Evolutionary conservation across 2,329 filamentous ascomycete genomes (phyloP), one percentile per base, ranked within the genome.

Genomic region (Magnaporthiopsis poae): DNA sequence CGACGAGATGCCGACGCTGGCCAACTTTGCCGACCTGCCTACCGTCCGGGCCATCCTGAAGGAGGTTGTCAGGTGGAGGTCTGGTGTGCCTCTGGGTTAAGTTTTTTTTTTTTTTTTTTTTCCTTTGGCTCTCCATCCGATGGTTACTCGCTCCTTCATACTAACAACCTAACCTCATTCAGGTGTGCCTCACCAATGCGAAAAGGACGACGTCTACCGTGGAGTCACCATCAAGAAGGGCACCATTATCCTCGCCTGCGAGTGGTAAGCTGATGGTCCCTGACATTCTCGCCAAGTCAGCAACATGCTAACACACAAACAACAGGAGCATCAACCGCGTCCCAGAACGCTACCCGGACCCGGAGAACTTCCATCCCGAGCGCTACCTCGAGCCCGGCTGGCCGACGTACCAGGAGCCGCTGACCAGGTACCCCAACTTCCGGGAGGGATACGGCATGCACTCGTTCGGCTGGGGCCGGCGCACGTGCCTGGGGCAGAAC

Each of bases 391-490:
- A 87, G 69, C 75, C 83, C n/a, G 77, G 77, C 27, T 89, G 83
- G 80, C 87, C 87, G 0, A 87, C 86, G 0, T 89, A 84, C 76
- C 84, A 88, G 71, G 86, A 85, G 71, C 87, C 87, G 0, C 80
- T 89, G n/a, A 82, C 82, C 1, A 80, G 82, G 66, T 88, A 84
- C 71, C 87, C 87, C 21, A 86, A 83, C 74, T 82, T 89, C 72
- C 84, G 86, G 69, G 81, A 83, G 72, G 81, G 81, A 56, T 75
- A 77, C 2, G 82, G 81, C 56, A 86, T 88, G 82, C 83, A 86
- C 69, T 86, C 83, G 0, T 89, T 89, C 71, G 86, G 86, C 35
- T 88, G 82, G 79, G 87, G 86, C 46, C 84, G 86, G 61, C 81
- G 87, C 68, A 82, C 82, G 18, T 89, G 86, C 70, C 80, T 88